These are phyloP conservation scores for Aspergillus hortae DNA, from an alignment of 2,329 filamentous ascomycete species.

Conservation along the genomic window DNA sequence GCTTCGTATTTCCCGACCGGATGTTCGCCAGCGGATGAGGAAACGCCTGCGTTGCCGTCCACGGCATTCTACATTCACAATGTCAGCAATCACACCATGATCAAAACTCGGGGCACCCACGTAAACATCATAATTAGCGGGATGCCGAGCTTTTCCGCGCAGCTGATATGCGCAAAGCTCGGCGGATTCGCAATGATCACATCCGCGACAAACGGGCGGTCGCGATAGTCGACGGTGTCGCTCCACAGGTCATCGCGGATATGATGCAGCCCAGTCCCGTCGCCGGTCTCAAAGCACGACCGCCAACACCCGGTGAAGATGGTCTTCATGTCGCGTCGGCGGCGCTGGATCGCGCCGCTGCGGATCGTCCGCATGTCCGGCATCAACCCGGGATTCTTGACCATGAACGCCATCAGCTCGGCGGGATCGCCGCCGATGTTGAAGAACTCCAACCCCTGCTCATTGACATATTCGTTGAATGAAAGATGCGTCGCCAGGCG, in stretches of 20 bases:
- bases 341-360: slow-evolving; percentile 71
- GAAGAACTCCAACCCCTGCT: slow-evolving; percentile 72
- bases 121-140: slow-evolving; percentile 89
- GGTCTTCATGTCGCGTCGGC: slow-evolving; percentile 70
- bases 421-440: slow-evolving; percentile 72
- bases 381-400: slow-evolving; percentile 82
- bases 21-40: slow-evolving; percentile 85
- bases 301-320: slow-evolving; percentile 85
- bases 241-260: slow-evolving; percentile 47
- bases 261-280: slow-evolving; percentile 56
- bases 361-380: slow-evolving; percentile 73
- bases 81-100: not conserved
- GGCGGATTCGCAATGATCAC: slow-evolving; percentile 85
- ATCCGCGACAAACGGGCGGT: slow-evolving; percentile 73
- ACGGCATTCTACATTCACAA: slow-evolving; percentile 64
- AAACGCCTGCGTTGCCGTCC: slow-evolving; percentile 80
- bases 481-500: slow-evolving; percentile 69
- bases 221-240: slow-evolving; percentile 40
- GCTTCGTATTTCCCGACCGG: slow-evolving; percentile 69
- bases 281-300: slow-evolving; percentile 75
- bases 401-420: slow-evolving; percentile 84
- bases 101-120: slow-evolving; percentile 43
- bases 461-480: slow-evolving; percentile 66
- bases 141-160: slow-evolving; percentile 72
- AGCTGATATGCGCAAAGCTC: slow-evolving; percentile 73